Conservation (phyloP, 1,284 basidiomycete species). For the Ganoderma sp. region DNA sequence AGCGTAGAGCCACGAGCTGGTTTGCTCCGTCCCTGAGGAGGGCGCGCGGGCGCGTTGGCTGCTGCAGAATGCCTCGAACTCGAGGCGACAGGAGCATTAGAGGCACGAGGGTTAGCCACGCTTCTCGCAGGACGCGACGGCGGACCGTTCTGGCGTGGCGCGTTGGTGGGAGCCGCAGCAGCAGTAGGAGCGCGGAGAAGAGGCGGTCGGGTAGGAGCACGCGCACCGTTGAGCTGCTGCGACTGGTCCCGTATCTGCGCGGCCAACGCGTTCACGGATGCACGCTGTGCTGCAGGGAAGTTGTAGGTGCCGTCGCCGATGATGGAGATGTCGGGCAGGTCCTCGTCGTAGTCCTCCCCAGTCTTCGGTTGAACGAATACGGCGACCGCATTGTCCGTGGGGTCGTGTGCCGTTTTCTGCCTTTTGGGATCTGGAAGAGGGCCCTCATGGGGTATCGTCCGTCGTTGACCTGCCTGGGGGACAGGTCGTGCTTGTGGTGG, state of each 20-base stretch:
- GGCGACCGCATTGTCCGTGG: constrained; percentile 7
- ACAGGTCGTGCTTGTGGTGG: constrained; percentile 6
- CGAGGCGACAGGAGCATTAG: not conserved
- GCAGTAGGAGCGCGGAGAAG: not conserved
- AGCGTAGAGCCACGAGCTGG: constrained; percentile 14
- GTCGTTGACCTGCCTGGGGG: constrained; percentile 24
- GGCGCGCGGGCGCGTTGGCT: not conserved
- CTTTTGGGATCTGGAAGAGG: constrained; percentile 22
- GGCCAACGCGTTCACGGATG: constrained; percentile 21
- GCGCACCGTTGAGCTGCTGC: constrained; percentile 1
- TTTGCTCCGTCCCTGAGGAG: not conserved
- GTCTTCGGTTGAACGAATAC: constrained; percentile 28
- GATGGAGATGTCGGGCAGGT: constrained; percentile 65
- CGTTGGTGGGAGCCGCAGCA: constrained; percentile 3
- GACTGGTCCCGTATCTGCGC: constrained; percentile 16
- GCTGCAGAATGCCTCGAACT: constrained; percentile 9
- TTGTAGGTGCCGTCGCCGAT: constrained; percentile 47
- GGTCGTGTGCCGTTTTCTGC: constrained; percentile 26
- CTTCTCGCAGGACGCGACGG: not conserved
- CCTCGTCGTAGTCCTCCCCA: constrained; percentile 48
- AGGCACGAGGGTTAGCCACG: not conserved
- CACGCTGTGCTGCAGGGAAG: constrained; percentile 24
- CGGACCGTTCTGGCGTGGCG: not conserved
- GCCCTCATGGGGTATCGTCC: constrained; percentile 22
- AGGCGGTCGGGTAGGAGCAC: constrained; percentile 2